These are phyloP conservation scores for Euryodendron excelsum DNA, from an alignment of 148 eudicot genomes.

Conservation along the genomic window DNA sequence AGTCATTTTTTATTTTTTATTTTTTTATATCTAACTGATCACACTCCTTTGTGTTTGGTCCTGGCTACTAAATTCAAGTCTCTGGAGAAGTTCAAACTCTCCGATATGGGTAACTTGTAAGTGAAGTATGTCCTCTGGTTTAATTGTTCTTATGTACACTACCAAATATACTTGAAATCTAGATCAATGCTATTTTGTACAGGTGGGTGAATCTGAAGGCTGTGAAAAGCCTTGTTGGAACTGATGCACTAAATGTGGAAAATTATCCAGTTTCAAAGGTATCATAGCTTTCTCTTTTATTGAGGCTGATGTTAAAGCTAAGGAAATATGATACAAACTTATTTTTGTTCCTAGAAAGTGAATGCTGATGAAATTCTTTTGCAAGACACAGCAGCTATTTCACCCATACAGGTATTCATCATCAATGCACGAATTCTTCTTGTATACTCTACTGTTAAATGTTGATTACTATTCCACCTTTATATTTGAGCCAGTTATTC, in stretches of 20 bases:
- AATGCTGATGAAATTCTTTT: neutral
- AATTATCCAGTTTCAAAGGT: constrained; percentile 32
- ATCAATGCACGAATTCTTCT: neutral
- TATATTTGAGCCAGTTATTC: constrained; percentile 29
- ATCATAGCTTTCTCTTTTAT: neutral
- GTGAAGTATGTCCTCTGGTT: constrained; percentile 19
- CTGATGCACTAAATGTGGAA: constrained; percentile 13
- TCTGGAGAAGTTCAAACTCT: constrained; percentile 28
- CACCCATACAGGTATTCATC: neutral
- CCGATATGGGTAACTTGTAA: constrained; percentile 36
- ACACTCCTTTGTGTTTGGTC: neutral
- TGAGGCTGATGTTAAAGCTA: neutral
- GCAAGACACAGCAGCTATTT: constrained; percentile 5
- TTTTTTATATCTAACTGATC: neutral
- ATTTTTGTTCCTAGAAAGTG: neutral
- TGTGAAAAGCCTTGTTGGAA: constrained; percentile 27
- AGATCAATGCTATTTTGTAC: constrained; percentile 4
- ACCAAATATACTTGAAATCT: neutral
- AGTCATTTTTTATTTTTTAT: neutral
- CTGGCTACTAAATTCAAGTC: constrained; percentile 18
- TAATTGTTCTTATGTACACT: neutral
- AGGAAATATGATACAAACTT: neutral
- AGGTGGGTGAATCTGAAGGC: constrained; percentile 56
- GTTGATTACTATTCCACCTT: constrained; percentile 13
- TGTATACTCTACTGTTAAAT: constrained; percentile 5